Evolutionary conservation across 2,329 filamentous ascomycete species (phyloP), one percentile per base, ranked within the genome.

Genomic region (Gaeumannomyces sp.): DNA sequence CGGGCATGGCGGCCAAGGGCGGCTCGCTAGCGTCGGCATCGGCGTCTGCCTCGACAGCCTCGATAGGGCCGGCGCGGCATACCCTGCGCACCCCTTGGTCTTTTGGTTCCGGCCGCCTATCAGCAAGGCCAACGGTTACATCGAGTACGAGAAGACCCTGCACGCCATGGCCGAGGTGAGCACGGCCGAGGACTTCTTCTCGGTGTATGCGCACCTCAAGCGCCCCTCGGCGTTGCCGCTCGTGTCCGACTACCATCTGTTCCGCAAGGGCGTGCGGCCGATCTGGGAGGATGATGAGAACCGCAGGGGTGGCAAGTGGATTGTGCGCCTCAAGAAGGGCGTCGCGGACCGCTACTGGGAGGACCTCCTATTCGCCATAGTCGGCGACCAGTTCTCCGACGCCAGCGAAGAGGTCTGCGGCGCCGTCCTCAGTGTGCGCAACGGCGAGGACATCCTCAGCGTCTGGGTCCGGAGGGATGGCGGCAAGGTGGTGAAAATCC

Each of bases 281-380:
- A 95, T 99, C 71, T 99, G 95, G 95, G 95, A 99, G 77, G 95
- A 99, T 71, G 93, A 97, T 60, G 92, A 96, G 75, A 99, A 99
- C 79, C 95, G 92, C 77, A 90, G 89, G 70, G 95, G 95, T 64
- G 95, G 95, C 63, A 99, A 99, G 80, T 99, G 94, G 94, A 93
- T 97, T 69, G 89, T 99, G 75, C 86, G 94, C 69, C 81, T 99
- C 75, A 97, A 97, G 85, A 99, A 99, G 82, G 95, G 95, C 31
- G 92, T 99, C 27, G 92, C 92, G 25, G 95, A 98, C 77, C 88
- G 94, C 64, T 97, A 96, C 77, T 99, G 95, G 92, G 95, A 99
- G 80, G 92, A 97, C 73, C 82, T 98, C 62, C 80, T 98, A 66
- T 82, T 98, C 71, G 93, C 92, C 31, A 90, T 97, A 71, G 87